phyloP scores from a whole-genome alignment of 1,284 basidiomycete species.

The Leccinum subspadiceum region DNA sequence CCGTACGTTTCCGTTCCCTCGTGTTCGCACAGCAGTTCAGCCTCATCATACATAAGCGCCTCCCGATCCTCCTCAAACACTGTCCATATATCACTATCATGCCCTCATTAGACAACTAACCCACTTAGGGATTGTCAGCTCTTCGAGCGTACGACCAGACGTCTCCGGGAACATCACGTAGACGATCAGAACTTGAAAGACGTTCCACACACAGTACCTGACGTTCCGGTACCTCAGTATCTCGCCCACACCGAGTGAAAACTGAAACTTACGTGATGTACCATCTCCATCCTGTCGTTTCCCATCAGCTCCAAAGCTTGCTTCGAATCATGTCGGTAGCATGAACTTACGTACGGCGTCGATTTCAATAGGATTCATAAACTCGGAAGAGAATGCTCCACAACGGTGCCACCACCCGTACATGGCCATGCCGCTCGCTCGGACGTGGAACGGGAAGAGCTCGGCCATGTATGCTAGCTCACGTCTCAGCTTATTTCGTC shows the following conservation, averaged over 20 bases:
- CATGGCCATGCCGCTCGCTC: not conserved
- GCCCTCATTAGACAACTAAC: not conserved
- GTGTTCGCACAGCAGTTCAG: not conserved
- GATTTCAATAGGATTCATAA: not conserved
- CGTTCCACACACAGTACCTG: not conserved
- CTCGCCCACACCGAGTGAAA: not conserved
- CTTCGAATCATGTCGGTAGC: not conserved
- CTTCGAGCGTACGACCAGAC: not conserved
- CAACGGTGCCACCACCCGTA: not conserved
- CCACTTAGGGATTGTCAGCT: not conserved
- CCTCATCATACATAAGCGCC: not conserved
- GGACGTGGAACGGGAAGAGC: not conserved
- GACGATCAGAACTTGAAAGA: not conserved
- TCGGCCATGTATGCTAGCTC: not conserved
- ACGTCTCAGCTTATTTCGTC: not conserved
- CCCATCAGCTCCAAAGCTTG: not conserved
- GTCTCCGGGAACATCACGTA: not conserved
- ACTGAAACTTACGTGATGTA: not conserved
- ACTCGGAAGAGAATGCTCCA: not conserved
- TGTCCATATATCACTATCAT: not conserved
- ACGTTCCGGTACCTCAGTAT: not conserved
- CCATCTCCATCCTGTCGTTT: not conserved
- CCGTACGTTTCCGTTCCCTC: not conserved
- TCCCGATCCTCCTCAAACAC: not conserved
- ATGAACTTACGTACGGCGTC: not conserved